These are phyloP conservation scores for Alternaria conjuncta DNA, from an alignment of 2,329 filamentous ascomycete species.

Conservation along the genomic window DNA sequence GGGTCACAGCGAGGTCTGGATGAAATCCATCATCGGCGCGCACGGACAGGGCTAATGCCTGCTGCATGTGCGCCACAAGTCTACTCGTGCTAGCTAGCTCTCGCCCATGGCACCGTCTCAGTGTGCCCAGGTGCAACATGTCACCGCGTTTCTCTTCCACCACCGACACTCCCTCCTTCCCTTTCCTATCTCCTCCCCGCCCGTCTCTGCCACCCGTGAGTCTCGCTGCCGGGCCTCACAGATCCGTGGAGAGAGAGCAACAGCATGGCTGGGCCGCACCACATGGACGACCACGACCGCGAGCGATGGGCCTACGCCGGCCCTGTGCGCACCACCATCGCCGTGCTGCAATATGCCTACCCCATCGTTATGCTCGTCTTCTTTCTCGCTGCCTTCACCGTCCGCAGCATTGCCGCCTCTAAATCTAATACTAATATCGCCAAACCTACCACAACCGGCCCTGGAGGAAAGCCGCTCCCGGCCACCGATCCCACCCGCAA, in stretches of 20 bases:
- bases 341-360: slow-evolving; percentile 63
- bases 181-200: not conserved
- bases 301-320: slow-evolving; percentile 27
- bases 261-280: slow-evolving; percentile 28
- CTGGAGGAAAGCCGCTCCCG: slow-evolving; percentile 86
- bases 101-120: slow-evolving; percentile 7
- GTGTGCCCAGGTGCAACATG: slow-evolving; percentile 8
- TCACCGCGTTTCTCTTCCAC: slow-evolving; percentile 18
- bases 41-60: slow-evolving; percentile 7
- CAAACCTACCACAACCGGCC: slow-evolving; percentile 67
- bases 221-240: slow-evolving; percentile 13
- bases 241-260: slow-evolving; percentile 16
- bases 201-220: slow-evolving; percentile 16
- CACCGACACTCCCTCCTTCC: slow-evolving; percentile 5
- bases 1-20: slow-evolving; percentile 4
- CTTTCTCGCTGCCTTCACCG: slow-evolving; percentile 68
- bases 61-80: slow-evolving; percentile 16
- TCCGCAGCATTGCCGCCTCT: slow-evolving; percentile 64
- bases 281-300: slow-evolving; percentile 5
- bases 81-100: slow-evolving; percentile 8
- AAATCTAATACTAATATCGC: slow-evolving; percentile 54
- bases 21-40: slow-evolving; percentile 10
- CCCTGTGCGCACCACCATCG: slow-evolving; percentile 23
- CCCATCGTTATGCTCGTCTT: slow-evolving; percentile 69
- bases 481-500: slow-evolving; percentile 59